phyloP scores from a whole-genome alignment of 805 yeast genomes.

The Candida sphagnicola region DNA sequence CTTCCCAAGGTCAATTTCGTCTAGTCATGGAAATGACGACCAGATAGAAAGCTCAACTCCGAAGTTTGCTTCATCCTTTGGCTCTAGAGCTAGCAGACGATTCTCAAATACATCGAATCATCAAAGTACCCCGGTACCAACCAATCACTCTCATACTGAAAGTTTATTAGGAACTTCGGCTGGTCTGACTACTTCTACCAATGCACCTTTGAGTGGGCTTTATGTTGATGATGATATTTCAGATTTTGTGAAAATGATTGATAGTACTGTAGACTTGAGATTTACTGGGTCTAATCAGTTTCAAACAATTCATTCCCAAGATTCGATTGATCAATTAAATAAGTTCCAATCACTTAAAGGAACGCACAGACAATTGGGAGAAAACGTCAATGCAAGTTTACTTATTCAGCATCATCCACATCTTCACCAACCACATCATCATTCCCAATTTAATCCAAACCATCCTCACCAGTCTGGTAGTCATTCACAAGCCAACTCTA shows the following conservation, averaged over 20 bases:
- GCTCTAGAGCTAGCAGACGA: conserved; percentile 57
- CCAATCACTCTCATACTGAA: conserved; percentile 9
- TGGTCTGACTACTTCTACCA: conserved; percentile 33
- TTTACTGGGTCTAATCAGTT: conserved; percentile 12
- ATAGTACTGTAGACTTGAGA: conserved; percentile 54
- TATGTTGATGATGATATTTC: conserved; percentile 57
- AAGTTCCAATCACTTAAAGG: conserved; percentile 49
- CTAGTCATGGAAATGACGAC: conserved; percentile 36
- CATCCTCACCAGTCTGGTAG: background rate
- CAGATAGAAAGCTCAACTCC: conserved; percentile 41
- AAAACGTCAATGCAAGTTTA: conserved; percentile 50
- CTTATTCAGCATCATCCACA: conserved; percentile 19
- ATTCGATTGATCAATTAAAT: conserved; percentile 40
- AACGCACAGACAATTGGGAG: conserved; percentile 53
- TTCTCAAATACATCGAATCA: conserved; percentile 32
- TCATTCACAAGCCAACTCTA: background rate
- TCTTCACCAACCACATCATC: conserved; percentile 4
- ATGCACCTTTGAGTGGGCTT: conserved; percentile 38
- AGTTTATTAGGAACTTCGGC: conserved; percentile 30
- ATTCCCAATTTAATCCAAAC: conserved; percentile 1
- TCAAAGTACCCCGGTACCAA: conserved; percentile 21
- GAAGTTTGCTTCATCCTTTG: conserved; percentile 68
- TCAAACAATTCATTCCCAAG: conserved; percentile 14
- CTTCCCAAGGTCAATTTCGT: conserved; percentile 35
- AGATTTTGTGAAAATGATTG: conserved; percentile 69